Conservation (phyloP, 108 stramenopile species). For the Pseudonitzschia delicatissima region DNA sequence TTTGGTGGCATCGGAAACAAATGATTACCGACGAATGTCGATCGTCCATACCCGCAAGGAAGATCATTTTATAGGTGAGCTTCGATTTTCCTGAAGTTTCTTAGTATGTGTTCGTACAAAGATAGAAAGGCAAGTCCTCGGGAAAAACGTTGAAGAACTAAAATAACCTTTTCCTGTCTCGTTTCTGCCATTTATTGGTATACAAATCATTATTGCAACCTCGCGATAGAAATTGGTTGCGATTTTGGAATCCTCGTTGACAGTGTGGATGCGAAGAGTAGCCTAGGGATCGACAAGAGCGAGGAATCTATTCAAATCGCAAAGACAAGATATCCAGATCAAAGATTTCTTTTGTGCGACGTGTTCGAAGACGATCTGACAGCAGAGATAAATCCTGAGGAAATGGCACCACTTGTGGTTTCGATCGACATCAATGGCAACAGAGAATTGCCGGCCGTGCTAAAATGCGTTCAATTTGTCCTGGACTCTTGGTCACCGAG, state of each 20-base stretch:
- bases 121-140: too few species aligned
- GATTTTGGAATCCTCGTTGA: slow-evolving; percentile 72
- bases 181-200: too few species aligned
- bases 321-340: slow-evolving; percentile 53
- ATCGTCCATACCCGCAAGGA: slow-evolving; percentile 51
- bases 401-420: slow-evolving; percentile 62
- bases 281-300: slow-evolving; percentile 73
- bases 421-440: slow-evolving; percentile 87
- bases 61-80: slow-evolving; percentile 54
- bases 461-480: slow-evolving; percentile 55
- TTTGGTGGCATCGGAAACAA: slow-evolving; percentile 65
- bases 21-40: slow-evolving; percentile 61
- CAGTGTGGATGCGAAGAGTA: slow-evolving; percentile 32
- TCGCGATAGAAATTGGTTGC: slow-evolving; percentile 76
- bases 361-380: slow-evolving; percentile 30
- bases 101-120: too few species aligned
- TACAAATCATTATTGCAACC: slow-evolving; percentile 34
- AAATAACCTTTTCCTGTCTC: too few species aligned
- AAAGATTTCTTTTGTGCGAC: slow-evolving; percentile 45
- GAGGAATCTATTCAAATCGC: slow-evolving; percentile 62
- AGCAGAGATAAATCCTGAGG: slow-evolving; percentile 23
- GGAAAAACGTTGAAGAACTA: too few species aligned
- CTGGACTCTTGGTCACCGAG: slow-evolving; percentile 55
- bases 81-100: too few species aligned
- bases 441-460: slow-evolving; percentile 69